These are phyloP conservation scores for Sporothrix dimorphospora DNA, from an alignment of 2,329 filamentous ascomycete species.

Conservation along the genomic window DNA sequence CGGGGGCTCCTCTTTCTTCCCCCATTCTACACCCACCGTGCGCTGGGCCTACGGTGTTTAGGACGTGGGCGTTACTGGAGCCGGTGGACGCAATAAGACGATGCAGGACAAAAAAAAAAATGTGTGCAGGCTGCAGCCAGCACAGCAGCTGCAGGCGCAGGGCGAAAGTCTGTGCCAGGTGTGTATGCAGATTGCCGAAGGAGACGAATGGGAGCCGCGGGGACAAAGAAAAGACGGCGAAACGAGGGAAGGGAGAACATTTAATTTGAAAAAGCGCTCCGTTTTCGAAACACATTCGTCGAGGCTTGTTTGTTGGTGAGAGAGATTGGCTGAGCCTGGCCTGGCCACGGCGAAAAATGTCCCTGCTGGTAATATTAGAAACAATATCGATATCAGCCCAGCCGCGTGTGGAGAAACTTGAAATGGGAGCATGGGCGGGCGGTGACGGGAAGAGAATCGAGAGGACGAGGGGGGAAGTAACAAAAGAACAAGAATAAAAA, in stretches of 20 bases:
- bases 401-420: constrained; percentile 5
- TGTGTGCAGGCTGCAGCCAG: neutral
- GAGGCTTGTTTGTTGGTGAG: neutral
- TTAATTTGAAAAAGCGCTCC: neutral
- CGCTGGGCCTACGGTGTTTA: neutral
- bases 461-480: neutral
- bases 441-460: neutral
- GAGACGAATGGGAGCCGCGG: neutral
- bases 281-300: neutral
- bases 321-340: neutral
- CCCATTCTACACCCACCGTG: neutral
- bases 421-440: neutral
- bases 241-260: neutral
- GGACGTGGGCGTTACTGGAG: neutral
- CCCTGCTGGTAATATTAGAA: constrained; percentile 8
- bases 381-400: neutral
- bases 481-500: neutral
- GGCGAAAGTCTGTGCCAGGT: neutral
- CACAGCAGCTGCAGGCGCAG: neutral
- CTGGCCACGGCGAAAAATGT: neutral
- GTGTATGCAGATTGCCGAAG: neutral
- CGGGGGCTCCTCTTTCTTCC: neutral
- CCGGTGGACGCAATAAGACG: neutral
- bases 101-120: neutral
- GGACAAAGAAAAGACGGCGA: neutral